Conservation (phyloP, 2,329 filamentous ascomycete species). For the Fonsecaea multimorphosa region DNA sequence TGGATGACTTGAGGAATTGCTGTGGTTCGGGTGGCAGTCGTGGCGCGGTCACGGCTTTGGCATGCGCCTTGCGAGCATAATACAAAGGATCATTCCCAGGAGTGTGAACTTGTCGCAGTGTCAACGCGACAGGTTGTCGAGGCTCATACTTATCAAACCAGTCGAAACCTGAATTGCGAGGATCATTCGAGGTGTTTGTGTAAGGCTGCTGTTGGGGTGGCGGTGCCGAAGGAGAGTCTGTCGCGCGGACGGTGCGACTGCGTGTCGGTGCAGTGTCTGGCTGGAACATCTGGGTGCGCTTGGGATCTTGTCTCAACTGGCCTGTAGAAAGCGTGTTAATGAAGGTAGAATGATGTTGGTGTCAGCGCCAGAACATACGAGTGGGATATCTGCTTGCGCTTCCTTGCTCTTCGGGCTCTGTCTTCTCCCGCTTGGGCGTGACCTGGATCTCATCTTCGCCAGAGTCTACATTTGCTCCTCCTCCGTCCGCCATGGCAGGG, state of each 20-base stretch:
- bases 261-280: slow-evolving; percentile 73
- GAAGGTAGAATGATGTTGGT: background rate
- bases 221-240: slow-evolving; percentile 42
- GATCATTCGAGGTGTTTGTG: slow-evolving; percentile 53
- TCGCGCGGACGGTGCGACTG: slow-evolving; percentile 63
- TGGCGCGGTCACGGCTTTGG: slow-evolving; percentile 25
- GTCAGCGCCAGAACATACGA: slow-evolving; percentile 23
- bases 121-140: slow-evolving; percentile 65
- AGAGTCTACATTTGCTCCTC: slow-evolving; percentile 44
- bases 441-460: slow-evolving; percentile 53
- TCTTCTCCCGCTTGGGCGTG: slow-evolving; percentile 60
- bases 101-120: slow-evolving; percentile 74
- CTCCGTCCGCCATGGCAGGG: slow-evolving; percentile 18
- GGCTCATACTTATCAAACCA: slow-evolving; percentile 72
- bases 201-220: slow-evolving; percentile 42
- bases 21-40: slow-evolving; percentile 27
- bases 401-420: slow-evolving; percentile 57
- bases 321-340: slow-evolving; percentile 30
- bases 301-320: slow-evolving; percentile 75
- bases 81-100: slow-evolving; percentile 76
- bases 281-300: slow-evolving; percentile 83
- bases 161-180: slow-evolving; percentile 50
- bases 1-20: slow-evolving; percentile 29
- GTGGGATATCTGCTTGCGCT: slow-evolving; percentile 48
- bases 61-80: slow-evolving; percentile 56